Evolutionary conservation across 2,329 filamentous ascomycete species (phyloP), one percentile per base, ranked within the genome.

Genomic region (Xylaria sp.): DNA sequence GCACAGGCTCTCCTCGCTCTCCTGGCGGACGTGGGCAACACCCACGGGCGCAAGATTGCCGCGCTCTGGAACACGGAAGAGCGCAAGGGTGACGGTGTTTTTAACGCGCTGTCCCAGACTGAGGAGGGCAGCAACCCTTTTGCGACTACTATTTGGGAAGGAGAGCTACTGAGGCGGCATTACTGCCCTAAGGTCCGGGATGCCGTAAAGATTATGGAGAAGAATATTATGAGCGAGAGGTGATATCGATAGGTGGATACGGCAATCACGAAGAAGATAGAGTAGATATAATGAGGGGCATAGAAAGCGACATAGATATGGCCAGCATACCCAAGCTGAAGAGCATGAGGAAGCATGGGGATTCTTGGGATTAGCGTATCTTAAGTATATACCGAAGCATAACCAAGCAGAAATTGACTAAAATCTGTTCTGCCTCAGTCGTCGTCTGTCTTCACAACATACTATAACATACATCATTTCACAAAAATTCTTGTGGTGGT

Each of bases 31-130:
- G 87, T 98, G 1, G 87, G 90, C 0, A 92, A 91, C 76, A 89
- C 89, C 2, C 93, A 99, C 75, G 89, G 89, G 50, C 89, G 88
- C 70, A 96, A 94, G 77, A 86, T 98, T 45, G 86, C 86, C 38
- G 87, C 89, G n/a, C 78, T 99, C 64, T 99, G 95, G 94, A 89
- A 96, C 72, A 96, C 93, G 0, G 94, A 98, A 75, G 95, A 98
- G 80, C 84, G 94, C 52, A 91, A 92, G 75, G 94, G 94, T 6
- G 94, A 98, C 74, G 95, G 95, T 2, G 86, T 89, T 0, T 98
- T 92, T 72, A 90, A 94, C 76, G 83, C 92, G 0, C 76, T 89
- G 45, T 87, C 88, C 46, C 83, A 84, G 28, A 91, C 89, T 67
- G 85, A 96, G 3, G 94, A 97, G 77, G 89, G 87, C 7, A 94